phyloP scores from a whole-genome alignment of 2,329 filamentous ascomycete species.

The Ascochyta fabae region DNA sequence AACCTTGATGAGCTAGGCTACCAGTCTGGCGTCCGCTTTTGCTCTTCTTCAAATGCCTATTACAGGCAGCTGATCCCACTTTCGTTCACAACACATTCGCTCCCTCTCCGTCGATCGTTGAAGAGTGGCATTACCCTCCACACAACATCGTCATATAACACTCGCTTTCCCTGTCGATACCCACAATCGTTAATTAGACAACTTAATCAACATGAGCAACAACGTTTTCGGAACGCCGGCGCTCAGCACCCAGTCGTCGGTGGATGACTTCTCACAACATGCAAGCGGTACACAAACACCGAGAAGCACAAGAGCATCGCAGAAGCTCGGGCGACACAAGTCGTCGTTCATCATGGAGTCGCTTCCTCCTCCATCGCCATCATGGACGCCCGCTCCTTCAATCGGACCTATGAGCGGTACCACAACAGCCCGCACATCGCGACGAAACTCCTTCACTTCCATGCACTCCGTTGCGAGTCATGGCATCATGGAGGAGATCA shows the following conservation, averaged over 20 bases:
- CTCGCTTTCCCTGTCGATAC: slow-evolving; percentile 7
- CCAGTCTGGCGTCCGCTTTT: slow-evolving; percentile 6
- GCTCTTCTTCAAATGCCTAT: slow-evolving; percentile 14
- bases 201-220: slow-evolving; percentile 9
- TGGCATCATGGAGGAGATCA: slow-evolving; percentile 66
- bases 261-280: slow-evolving; percentile 10
- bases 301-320: slow-evolving; percentile 14
- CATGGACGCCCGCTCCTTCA: slow-evolving; percentile 19
- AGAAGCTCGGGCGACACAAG: slow-evolving; percentile 20
- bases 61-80: slow-evolving; percentile 4
- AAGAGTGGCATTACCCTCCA: slow-evolving; percentile 3
- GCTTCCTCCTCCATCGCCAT: slow-evolving; percentile 21
- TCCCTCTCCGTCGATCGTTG: slow-evolving; percentile 16
- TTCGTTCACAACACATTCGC: slow-evolving; percentile 10
- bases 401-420: slow-evolving; percentile 11
- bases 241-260: slow-evolving; percentile 13
- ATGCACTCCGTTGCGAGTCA: slow-evolving; percentile 16
- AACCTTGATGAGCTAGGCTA: slow-evolving; percentile 9
- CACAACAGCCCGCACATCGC: slow-evolving; percentile 24
- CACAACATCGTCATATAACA: slow-evolving; percentile 3
- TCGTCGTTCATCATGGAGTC: slow-evolving; percentile 19
- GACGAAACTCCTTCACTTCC: slow-evolving; percentile 28
- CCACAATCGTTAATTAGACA: background rate
- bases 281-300: slow-evolving; percentile 13
- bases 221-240: slow-evolving; percentile 16